phyloP scores from a whole-genome alignment of 2,329 filamentous ascomycete species.

The Colletotrichum euphorbiae region DNA sequence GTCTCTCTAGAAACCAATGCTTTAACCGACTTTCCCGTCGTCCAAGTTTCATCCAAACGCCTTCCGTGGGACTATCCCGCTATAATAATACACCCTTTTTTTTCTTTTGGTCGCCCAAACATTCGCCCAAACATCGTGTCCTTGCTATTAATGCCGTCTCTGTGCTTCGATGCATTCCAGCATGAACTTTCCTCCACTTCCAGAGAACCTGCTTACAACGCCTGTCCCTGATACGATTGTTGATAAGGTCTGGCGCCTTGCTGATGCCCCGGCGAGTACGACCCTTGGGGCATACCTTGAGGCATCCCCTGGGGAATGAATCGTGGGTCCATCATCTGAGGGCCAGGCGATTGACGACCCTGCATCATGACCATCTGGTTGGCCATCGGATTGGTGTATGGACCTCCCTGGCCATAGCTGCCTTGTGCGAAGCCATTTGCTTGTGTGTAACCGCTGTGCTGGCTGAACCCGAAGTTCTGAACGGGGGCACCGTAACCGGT shows the following conservation, averaged over 20 bases:
- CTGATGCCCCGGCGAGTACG: slow-evolving; percentile 33
- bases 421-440: slow-evolving; percentile 20
- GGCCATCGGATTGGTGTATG: slow-evolving; percentile 40
- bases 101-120: too few relatives aligned
- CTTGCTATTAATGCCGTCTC: background rate
- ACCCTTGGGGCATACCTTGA: slow-evolving; percentile 40
- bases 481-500: slow-evolving; percentile 21
- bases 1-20: slow-evolving; percentile 21
- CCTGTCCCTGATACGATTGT: slow-evolving; percentile 39
- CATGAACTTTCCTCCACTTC: background rate
- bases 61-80: slow-evolving; percentile 15
- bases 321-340: slow-evolving; percentile 45
- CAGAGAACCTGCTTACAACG: slow-evolving; percentile 37
- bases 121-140: background rate
- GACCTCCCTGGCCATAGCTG: slow-evolving; percentile 23
- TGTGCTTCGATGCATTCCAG: background rate
- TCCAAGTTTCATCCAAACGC: slow-evolving; percentile 22
- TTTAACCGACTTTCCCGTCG: slow-evolving; percentile 19
- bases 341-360: slow-evolving; percentile 43
- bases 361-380: slow-evolving; percentile 46
- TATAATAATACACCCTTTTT: slow-evolving; percentile 13
- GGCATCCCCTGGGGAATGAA: slow-evolving; percentile 42
- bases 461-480: slow-evolving; percentile 28
- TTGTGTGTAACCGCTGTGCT: slow-evolving; percentile 16
- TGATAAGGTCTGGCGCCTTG: slow-evolving; percentile 21